Evolutionary conservation across 2,329 filamentous ascomycete genomes (phyloP), one percentile per base, ranked within the genome.

Genomic region (Colletotrichum orbiculare): DNA sequence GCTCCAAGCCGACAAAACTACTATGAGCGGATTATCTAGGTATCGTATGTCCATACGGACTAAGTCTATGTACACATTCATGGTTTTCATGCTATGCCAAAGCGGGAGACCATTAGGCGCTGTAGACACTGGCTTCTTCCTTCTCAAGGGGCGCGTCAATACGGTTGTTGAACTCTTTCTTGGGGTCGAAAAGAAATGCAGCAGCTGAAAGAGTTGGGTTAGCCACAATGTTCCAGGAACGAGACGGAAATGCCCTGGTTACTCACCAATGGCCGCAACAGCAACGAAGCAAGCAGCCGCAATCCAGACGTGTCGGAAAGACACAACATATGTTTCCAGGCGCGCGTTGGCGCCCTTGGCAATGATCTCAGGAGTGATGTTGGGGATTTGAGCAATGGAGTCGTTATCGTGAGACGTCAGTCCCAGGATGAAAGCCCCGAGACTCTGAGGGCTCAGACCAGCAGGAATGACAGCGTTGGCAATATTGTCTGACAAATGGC

Each of bases 121-220:
- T 57, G 37, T 47, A 57, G 4, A 59, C 47, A 43, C 56, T 50
- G 11, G 43, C 54, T 1, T 73, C 69, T 41, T 73, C 72, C 55
- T 76, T 74, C 66, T 78, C 77, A 3, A 75, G 70, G 2, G 77
- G 77, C 15, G 73, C 73, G 60, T 79, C 77, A 38, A 79, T 76
- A 41, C 72, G 73, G 68, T 73, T 77, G 61, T 76, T 79, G 67
- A 79, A 77, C 47, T 78, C 76, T 55, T 74, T 71, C 15, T 67
- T 71, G 1, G 73, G 75, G 50, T 79, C 76, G 10, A 74, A 64
- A 7, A 79, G 34, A 35, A 59, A 59, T 10, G 47, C 46, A 10
- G 56, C 46, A 39, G 41, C 56, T 59, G 8, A 8, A 7, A 10
- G 33, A n/a, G 39, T 1, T 58, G 8, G 39, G 56, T 15, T 13